Percentiles rank a stretch among this genome's conserved stretches.
These are phyloP conservation scores for Pythium brassicae DNA, from an alignment of 352 stramenopile species.

Conservation along the genomic window DNA sequence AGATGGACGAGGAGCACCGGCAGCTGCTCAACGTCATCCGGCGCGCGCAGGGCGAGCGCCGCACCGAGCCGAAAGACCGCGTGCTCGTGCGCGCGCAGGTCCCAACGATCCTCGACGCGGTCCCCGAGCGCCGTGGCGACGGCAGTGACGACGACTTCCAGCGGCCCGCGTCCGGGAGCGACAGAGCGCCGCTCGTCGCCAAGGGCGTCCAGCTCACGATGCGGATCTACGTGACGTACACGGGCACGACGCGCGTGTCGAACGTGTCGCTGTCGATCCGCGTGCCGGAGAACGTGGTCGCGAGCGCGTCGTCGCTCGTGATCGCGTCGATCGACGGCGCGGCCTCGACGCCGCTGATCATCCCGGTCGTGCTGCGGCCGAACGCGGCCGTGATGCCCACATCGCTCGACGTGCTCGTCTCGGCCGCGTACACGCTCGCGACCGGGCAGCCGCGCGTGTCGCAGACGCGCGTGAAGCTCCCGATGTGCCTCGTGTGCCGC, in stretches of 20 bases:
- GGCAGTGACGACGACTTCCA: constrained; percentile 15
- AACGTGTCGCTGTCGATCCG: constrained; percentile 77
- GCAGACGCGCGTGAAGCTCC: constrained; percentile 57
- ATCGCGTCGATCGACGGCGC: constrained; percentile 70
- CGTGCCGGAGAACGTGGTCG: constrained; percentile 56
- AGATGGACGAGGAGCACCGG: constrained; percentile 89
- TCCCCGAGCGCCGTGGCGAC: constrained; percentile 36
- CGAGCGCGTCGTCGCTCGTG: constrained; percentile 57
- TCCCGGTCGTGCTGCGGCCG: constrained; percentile 53
- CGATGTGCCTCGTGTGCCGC: constrained; percentile 67
- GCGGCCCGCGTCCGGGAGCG: constrained; percentile 1
- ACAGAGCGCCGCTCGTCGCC: background rate
- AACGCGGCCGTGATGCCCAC: constrained; percentile 49
- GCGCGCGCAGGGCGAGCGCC: constrained; percentile 57
- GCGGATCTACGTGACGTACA: constrained; percentile 84
- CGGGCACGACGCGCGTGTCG: constrained; percentile 48
- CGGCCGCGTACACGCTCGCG: constrained; percentile 70
- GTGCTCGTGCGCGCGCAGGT: constrained; percentile 77
- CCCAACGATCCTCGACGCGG: constrained; percentile 55
- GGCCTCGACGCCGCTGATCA: constrained; percentile 53
- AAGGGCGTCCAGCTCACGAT: constrained; percentile 60
- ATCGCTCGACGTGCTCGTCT: constrained; percentile 56
- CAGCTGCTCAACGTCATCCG: constrained; percentile 85
- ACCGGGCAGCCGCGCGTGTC: constrained; percentile 67
- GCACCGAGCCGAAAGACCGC: constrained; percentile 64